These are phyloP conservation scores for Tuber umbilicatum DNA, from an alignment of 495 filamentous ascomycete genomes.

Conservation along the genomic window DNA sequence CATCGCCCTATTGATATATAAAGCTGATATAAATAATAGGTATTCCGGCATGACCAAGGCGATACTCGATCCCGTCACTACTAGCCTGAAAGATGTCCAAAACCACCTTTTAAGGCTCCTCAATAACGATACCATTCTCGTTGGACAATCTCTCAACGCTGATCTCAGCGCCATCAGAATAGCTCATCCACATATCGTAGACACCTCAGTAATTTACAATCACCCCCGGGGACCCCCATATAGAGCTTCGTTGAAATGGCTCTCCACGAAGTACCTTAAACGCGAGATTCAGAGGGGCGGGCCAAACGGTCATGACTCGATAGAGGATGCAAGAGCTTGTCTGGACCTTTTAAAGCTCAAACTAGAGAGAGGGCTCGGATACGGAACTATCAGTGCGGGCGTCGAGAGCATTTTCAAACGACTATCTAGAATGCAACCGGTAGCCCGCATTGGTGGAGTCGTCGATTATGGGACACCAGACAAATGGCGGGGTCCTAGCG, in stretches of 20 bases:
- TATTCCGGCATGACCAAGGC: constrained; percentile 84
- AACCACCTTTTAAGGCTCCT: constrained; percentile 63
- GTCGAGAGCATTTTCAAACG: constrained; percentile 85
- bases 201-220: constrained; percentile 75
- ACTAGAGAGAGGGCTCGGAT: constrained; percentile 79
- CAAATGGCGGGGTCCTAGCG: constrained; percentile 64
- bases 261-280: constrained; percentile 69
- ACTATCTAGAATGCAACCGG: constrained; percentile 54
- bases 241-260: constrained; percentile 71
- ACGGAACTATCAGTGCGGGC: constrained; percentile 67
- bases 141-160: constrained; percentile 88
- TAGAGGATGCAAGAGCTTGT: constrained; percentile 85
- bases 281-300: constrained; percentile 80
- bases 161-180: constrained; percentile 77
- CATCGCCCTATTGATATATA: neutral
- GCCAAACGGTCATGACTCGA: constrained; percentile 68
- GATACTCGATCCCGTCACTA: constrained; percentile 72
- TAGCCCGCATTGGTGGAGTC: constrained; percentile 66
- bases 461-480: constrained; percentile 82
- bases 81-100: constrained; percentile 79
- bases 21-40: constrained; percentile 25
- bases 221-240: constrained; percentile 69
- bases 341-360: constrained; percentile 91
- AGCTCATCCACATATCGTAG: constrained; percentile 86
- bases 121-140: constrained; percentile 62